phyloP scores from a whole-genome alignment of 2,329 filamentous ascomycete genomes.

The Aureobasidium sp. region DNA sequence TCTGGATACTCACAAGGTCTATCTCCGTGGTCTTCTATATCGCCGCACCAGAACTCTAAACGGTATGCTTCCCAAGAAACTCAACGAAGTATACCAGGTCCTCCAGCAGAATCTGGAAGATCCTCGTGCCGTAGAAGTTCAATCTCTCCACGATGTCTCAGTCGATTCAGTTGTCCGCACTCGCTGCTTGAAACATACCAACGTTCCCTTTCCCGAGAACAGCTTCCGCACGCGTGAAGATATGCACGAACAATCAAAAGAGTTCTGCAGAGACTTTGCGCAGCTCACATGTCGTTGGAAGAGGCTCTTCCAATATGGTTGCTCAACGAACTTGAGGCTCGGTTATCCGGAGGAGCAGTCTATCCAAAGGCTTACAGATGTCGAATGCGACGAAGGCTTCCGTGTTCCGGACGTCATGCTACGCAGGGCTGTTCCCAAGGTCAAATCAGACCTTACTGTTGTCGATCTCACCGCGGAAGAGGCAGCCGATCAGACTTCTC shows the following conservation, averaged over 20 bases:
- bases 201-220: slow-evolving; percentile 40
- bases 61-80: slow-evolving; percentile 31
- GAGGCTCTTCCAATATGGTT: slow-evolving; percentile 29
- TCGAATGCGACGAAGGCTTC: slow-evolving; percentile 5
- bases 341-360: background rate
- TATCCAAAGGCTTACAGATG: background rate
- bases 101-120: slow-evolving; percentile 29
- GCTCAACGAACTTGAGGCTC: background rate
- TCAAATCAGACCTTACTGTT: background rate
- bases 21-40: slow-evolving; percentile 35
- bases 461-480: background rate
- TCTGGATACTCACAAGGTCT: slow-evolving; percentile 19
- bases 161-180: background rate
- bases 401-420: background rate
- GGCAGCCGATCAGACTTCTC: background rate
- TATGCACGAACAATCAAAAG: background rate
- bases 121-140: background rate
- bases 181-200: slow-evolving; percentile 43
- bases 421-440: background rate
- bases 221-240: slow-evolving; percentile 12
- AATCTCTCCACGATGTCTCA: slow-evolving; percentile 20
- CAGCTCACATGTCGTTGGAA: slow-evolving; percentile 50
- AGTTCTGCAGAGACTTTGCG: slow-evolving; percentile 26
- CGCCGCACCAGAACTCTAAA: slow-evolving; percentile 28
- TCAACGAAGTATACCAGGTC: slow-evolving; percentile 42